Percentiles rank a stretch among this genome's conserved stretches.
Evolutionary conservation across 306 rosid species (phyloP).

Genomic region (Delonix regia): DNA sequence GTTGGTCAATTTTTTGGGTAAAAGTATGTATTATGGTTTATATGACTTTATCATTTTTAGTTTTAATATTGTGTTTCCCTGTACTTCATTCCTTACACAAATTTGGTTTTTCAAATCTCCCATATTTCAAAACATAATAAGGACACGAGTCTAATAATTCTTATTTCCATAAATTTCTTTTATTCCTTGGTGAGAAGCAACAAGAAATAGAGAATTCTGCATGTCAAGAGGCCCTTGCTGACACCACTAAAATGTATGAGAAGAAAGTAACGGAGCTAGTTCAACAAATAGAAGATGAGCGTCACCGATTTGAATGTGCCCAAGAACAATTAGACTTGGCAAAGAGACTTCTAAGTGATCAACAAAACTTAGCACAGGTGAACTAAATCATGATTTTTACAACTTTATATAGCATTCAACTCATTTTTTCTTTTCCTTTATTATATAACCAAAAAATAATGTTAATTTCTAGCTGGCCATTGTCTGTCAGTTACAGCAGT

Average conservation of each 20-base stretch:
- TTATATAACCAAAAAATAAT: not conserved
- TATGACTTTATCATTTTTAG: not conserved
- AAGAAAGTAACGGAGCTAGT: conserved; percentile 48
- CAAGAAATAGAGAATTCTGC: conserved; percentile 50
- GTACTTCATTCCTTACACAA: not conserved
- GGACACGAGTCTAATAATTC: not conserved
- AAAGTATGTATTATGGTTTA: not conserved
- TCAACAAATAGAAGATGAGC: conserved; percentile 54
- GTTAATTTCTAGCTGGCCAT: not conserved
- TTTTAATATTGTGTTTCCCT: not conserved
- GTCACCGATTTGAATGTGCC: conserved; percentile 33
- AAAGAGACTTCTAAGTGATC: conserved; percentile 41
- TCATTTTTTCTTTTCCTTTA: not conserved
- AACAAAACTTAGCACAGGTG: conserved; percentile 54
- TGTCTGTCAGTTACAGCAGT: not conserved
- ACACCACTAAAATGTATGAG: conserved; percentile 56
- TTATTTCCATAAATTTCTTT: not conserved
- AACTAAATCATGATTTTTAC: conserved; percentile 8
- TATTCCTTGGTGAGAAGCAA: conserved; percentile 39
- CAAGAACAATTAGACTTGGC: conserved; percentile 53
- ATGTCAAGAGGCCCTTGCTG: conserved; percentile 48
- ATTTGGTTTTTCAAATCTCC: not conserved
- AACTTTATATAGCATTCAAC: not conserved
- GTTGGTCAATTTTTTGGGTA: not conserved
- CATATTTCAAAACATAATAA: not conserved